Evolutionary conservation across 1,284 basidiomycete genomes (phyloP).

Genomic region (Inonotus obliquus): DNA sequence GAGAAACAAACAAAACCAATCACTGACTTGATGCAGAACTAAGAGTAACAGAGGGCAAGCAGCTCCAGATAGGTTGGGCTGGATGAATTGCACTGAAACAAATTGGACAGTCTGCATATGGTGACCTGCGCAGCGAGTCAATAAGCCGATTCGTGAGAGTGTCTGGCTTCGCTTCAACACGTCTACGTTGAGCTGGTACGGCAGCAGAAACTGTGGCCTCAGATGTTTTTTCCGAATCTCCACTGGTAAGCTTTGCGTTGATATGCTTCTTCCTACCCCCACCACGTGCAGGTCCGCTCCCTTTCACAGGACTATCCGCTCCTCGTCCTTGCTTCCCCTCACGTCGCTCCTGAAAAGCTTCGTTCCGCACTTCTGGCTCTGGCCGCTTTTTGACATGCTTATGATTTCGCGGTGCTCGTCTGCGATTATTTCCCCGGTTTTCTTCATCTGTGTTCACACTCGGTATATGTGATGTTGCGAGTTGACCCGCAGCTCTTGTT

Average conservation of each 20-base stretch:
- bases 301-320: background rate
- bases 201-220: background rate
- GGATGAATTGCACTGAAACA: conserved; percentile 74
- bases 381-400: background rate
- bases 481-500: background rate
- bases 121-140: conserved; percentile 54
- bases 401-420: background rate
- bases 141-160: conserved; percentile 67
- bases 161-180: conserved; percentile 1
- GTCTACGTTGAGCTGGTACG: background rate
- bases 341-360: background rate
- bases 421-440: background rate
- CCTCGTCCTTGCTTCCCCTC: background rate
- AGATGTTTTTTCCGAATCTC: background rate
- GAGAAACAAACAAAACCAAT: background rate
- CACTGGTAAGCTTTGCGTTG: conserved; percentile 12
- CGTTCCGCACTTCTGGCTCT: background rate
- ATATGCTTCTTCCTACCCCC: conserved; percentile 7
- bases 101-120: conserved; percentile 76
- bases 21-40: background rate
- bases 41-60: conserved; percentile 42
- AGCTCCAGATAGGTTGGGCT: conserved; percentile 73
- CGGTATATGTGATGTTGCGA: background rate
- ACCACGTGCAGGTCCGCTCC: background rate
- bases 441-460: background rate